Conservation (phyloP, 305 asterid species). For the Stenogyne calaminthoides region DNA sequence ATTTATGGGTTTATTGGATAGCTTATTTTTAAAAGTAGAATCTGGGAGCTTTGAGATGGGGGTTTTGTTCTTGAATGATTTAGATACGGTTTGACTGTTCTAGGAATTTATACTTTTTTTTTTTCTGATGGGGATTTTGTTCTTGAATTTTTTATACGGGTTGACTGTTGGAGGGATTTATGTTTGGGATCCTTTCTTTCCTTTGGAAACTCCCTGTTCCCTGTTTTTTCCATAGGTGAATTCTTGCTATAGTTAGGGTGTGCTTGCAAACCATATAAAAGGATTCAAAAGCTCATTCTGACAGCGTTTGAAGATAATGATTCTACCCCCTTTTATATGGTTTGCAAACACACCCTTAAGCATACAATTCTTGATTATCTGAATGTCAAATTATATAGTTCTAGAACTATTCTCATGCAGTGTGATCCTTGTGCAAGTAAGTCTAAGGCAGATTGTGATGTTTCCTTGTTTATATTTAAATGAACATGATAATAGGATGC, state of each 20-base stretch:
- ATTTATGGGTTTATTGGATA: neutral
- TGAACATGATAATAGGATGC: neutral
- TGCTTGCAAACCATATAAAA: too few species aligned
- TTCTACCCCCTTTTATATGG: too few species aligned
- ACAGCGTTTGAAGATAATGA: too few species aligned
- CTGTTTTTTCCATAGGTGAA: neutral
- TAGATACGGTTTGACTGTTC: neutral
- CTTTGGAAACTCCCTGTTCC: neutral
- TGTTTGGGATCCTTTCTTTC: neutral
- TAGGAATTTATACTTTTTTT: neutral
- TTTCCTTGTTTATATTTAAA: neutral
- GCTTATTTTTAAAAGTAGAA: neutral
- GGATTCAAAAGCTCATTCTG: too few species aligned
- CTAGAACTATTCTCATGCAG: neutral
- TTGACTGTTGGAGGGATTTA: too few species aligned
- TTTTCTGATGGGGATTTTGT: neutral
- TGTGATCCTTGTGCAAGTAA: constrained; percentile 3
- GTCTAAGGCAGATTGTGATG: neutral
- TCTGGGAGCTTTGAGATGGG: constrained; percentile 16
- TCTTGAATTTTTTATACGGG: too few species aligned
- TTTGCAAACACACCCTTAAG: neutral
- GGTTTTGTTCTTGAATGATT: constrained; percentile 20
- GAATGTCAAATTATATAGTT: neutral
- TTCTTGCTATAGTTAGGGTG: neutral
- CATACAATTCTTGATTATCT: neutral